phyloP scores from a whole-genome alignment of 371 early-diverging fungal species.

The Lichtheimia ramosa region DNA sequence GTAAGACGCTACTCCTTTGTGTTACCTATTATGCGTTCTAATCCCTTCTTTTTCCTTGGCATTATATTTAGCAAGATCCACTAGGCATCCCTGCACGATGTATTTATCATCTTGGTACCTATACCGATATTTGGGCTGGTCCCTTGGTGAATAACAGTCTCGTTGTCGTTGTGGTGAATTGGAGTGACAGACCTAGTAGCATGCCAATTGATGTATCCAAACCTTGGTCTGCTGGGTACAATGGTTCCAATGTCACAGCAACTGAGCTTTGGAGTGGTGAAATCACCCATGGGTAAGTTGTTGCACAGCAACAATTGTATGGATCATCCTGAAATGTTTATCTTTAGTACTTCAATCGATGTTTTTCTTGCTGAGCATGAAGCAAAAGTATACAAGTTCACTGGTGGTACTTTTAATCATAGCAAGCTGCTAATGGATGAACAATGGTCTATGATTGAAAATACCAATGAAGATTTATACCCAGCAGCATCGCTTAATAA shows the following conservation, averaged over 20 bases:
- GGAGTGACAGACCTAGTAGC: not conserved
- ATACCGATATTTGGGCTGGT: slow-evolving; percentile 13
- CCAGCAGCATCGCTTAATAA: slow-evolving; percentile 13
- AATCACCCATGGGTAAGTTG: not conserved
- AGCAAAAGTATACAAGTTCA: no score
- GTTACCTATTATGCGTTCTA: not conserved
- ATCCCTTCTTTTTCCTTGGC: not conserved
- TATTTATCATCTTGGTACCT: not conserved
- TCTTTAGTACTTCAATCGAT: no score
- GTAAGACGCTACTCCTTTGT: slow-evolving; percentile 7
- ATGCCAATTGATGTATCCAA: slow-evolving; percentile 1
- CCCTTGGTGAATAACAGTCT: slow-evolving; percentile 4
- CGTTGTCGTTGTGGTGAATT: slow-evolving; percentile 13
- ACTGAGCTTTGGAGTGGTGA: not conserved
- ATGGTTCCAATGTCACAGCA: not conserved
- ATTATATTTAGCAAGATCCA: slow-evolving; percentile 31
- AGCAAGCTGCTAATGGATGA: no score
- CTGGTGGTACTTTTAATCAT: no score
- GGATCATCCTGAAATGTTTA: no score
- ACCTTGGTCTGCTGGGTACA: not conserved
- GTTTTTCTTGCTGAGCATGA: no score
- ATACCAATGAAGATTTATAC: no score
- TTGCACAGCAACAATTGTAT: no score
- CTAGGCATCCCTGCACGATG: slow-evolving; percentile 19
- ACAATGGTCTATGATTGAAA: not conserved